phyloP scores from a whole-genome alignment of 2,329 filamentous ascomycete species.

The Metarhizium rileyi region DNA sequence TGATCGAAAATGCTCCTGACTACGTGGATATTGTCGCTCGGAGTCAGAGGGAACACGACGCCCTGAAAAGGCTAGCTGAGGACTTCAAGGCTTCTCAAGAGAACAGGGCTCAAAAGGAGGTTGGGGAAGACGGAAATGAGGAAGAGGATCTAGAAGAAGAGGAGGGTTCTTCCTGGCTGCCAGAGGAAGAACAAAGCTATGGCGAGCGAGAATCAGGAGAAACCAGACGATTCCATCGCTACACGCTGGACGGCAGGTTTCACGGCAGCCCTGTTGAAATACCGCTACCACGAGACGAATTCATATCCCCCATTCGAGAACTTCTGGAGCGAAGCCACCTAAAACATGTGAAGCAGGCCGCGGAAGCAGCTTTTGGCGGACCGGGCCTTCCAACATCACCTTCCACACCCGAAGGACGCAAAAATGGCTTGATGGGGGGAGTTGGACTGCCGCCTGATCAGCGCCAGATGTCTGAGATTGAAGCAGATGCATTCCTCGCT shows the following conservation, averaged over 20 bases:
- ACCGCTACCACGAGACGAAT: constrained; percentile 57
- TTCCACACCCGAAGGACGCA: constrained; percentile 52
- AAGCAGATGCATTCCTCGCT: constrained; percentile 64
- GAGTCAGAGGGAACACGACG: constrained; percentile 45
- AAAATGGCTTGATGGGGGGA: constrained; percentile 49
- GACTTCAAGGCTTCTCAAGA: constrained; percentile 42
- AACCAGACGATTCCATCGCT: constrained; percentile 55
- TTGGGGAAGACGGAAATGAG: constrained; percentile 11
- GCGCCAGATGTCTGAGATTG: constrained; percentile 61
- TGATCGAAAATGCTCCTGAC: constrained; percentile 19
- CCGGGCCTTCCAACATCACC: constrained; percentile 66
- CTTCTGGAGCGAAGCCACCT: constrained; percentile 60
- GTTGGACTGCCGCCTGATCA: constrained; percentile 56
- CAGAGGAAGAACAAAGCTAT: constrained; percentile 21
- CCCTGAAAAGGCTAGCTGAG: constrained; percentile 43
- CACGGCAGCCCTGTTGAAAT: constrained; percentile 65
- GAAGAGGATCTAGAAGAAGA: constrained; percentile 17
- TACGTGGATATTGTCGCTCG: constrained; percentile 41
- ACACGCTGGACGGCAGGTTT: constrained; percentile 66
- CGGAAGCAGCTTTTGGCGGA: constrained; percentile 69
- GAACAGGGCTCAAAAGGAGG: constrained; percentile 24
- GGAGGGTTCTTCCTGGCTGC: constrained; percentile 17
- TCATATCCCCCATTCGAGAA: constrained; percentile 59
- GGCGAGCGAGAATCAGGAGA: constrained; percentile 24
- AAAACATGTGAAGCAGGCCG: constrained; percentile 64